Evolutionary conservation across 495 filamentous ascomycete genomes (phyloP).

Genomic region (Xylaria curta): DNA sequence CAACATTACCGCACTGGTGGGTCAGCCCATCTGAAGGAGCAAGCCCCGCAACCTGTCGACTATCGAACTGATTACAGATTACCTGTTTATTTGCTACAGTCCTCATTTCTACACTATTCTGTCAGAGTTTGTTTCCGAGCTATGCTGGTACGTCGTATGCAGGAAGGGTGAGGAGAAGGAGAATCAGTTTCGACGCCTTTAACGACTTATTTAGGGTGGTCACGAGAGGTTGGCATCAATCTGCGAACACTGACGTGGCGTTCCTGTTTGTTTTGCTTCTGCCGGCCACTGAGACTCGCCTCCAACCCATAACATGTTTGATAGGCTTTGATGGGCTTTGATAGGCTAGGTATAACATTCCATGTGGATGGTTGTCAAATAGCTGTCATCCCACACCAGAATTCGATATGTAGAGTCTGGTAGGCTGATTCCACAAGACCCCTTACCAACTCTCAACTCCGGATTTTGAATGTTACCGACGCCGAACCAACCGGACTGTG

Average conservation of each 20-base stretch:
- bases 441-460: background rate
- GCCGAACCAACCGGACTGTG: background rate
- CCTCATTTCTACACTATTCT: background rate
- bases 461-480: background rate
- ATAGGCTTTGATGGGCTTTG: no score
- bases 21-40: background rate
- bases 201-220: background rate
- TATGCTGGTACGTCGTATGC: background rate
- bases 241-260: slow-evolving; percentile 16
- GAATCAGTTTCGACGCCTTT: background rate
- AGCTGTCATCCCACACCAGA: background rate
- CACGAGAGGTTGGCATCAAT: background rate
- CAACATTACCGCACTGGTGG: slow-evolving; percentile 2
- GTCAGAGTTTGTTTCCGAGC: background rate
- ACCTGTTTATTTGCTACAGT: slow-evolving; percentile 9
- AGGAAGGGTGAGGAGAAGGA: background rate
- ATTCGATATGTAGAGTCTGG: background rate
- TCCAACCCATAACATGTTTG: background rate
- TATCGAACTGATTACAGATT: background rate
- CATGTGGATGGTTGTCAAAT: slow-evolving; percentile 1
- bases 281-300: background rate
- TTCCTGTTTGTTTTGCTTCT: slow-evolving; percentile 12
- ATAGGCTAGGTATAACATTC: no score
- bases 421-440: background rate
- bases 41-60: background rate